phyloP scores from a whole-genome alignment of 805 yeast genomes.

The Starmerella potacharoeniae region DNA sequence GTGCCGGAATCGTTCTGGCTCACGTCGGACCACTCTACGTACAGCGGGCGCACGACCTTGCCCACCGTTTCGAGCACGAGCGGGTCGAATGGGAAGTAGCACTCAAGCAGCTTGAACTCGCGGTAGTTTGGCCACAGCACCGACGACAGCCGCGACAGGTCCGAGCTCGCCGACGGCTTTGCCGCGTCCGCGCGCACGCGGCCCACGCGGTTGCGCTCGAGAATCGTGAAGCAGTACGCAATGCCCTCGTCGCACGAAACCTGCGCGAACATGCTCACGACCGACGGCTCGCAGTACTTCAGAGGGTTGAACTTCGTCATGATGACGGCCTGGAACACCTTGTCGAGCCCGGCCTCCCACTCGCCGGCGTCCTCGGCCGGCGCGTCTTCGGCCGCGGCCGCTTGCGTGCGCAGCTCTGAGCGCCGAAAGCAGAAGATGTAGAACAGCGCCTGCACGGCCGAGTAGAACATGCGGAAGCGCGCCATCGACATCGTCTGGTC shows the following conservation, averaged over 20 bases:
- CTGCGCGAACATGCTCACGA: conserved; percentile 84
- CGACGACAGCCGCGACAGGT: conserved; percentile 20
- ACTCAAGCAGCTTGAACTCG: conserved; percentile 79
- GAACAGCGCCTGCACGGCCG: conserved; percentile 79
- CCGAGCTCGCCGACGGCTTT: conserved; percentile 4
- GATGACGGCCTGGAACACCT: conserved; percentile 74
- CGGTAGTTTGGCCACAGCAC: conserved; percentile 48
- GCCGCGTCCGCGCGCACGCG: conserved; percentile 32
- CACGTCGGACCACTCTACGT: conserved; percentile 76
- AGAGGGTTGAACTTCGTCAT: conserved; percentile 86
- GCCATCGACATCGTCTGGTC: conserved; percentile 70
- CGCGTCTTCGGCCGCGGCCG: conserved; percentile 22
- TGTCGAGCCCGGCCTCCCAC: conserved; percentile 47
- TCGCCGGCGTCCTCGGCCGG: background rate
- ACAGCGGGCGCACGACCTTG: conserved; percentile 41
- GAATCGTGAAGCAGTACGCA: conserved; percentile 85
- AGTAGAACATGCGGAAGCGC: conserved; percentile 76
- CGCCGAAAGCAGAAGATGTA: conserved; percentile 89
- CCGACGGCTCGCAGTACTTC: conserved; percentile 86
- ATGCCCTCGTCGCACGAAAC: conserved; percentile 81
- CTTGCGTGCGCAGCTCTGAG: conserved; percentile 37
- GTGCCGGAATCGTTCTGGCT: conserved; percentile 29
- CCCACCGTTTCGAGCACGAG: conserved; percentile 56
- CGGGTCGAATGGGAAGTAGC: conserved; percentile 97
- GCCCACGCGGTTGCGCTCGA: conserved; percentile 77